phyloP scores from a whole-genome alignment of 192 early-diverging fungal species.

The Rhizoclosmatium globosum region DNA sequence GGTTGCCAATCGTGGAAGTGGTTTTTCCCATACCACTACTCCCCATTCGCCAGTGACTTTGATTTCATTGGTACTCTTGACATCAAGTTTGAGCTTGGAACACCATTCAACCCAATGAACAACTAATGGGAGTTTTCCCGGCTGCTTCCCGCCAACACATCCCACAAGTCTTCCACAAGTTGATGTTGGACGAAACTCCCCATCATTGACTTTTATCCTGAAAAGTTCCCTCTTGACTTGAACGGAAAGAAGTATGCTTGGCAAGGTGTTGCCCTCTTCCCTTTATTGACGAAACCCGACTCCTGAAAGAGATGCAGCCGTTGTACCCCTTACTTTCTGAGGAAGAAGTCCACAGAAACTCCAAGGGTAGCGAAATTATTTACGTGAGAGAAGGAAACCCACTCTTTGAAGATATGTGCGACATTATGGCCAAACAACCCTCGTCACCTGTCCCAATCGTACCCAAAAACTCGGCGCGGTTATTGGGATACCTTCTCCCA shows the following conservation, averaged over 20 bases:
- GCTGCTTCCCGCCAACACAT: slow-evolving; percentile 84
- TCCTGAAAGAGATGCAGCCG: slow-evolving; percentile 80
- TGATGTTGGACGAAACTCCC: slow-evolving; percentile 89
- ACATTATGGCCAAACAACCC: slow-evolving; percentile 43
- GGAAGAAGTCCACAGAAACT: slow-evolving; percentile 56
- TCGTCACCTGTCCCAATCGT: slow-evolving; percentile 47
- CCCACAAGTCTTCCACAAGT: slow-evolving; percentile 77
- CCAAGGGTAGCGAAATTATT: slow-evolving; percentile 51
- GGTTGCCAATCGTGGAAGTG: slow-evolving; percentile 98
- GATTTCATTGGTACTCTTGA: slow-evolving; percentile 55
- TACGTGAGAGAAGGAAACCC: slow-evolving; percentile 43
- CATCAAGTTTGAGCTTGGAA: slow-evolving; percentile 81
- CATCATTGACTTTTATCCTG: slow-evolving; percentile 95
- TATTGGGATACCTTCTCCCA: slow-evolving; percentile 50
- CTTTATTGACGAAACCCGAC: slow-evolving; percentile 92
- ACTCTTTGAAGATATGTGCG: slow-evolving; percentile 54
- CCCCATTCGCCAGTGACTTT: slow-evolving; percentile 91
- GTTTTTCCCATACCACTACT: slow-evolving; percentile 98
- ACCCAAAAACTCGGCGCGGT: slow-evolving; percentile 24
- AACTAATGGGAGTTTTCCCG: slow-evolving; percentile 98
- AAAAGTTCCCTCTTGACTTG: slow-evolving; percentile 89
- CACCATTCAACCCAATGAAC: slow-evolving; percentile 97
- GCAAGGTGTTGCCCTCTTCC: slow-evolving; percentile 96
- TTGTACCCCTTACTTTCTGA: slow-evolving; percentile 48
- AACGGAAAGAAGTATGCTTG: slow-evolving; percentile 99